Evolutionary conservation across 257 asterid genomes (phyloP), one percentile per base, ranked within the genome.

Genomic region (Petunia axillaris): DNA sequence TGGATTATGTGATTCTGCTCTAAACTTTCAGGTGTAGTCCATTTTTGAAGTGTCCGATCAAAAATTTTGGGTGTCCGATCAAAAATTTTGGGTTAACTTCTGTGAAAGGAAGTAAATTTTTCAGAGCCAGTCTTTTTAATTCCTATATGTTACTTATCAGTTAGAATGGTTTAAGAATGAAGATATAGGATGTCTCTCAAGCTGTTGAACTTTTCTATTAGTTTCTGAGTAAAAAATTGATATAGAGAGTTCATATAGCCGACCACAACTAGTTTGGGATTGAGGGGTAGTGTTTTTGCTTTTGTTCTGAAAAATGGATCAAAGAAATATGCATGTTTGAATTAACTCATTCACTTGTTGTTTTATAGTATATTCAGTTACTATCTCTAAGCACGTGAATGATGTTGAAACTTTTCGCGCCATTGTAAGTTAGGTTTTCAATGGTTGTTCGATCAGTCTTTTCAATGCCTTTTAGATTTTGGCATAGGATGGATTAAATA

Each of bases 161-260:
- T 63, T 63, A 63, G 44, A 63, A 63, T 37, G 68, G 15, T 63
- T 36, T 63, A 63, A 63, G 68, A 63, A 63, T 63, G 68, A 63
- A 63, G 44, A 63, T 37, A 35, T 63, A 63, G 16, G 68, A 36
- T 63, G 44, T 36, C 44, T 36, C 6, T 63, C 44, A 3, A 63
- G 68, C 68, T 63, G 15, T 37, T 13, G 41, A 63, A 63, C 37
- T 71, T 63, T 36, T 9, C 44, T 63, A 4, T 25, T 9, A 3
- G 14, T 36, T 36, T 63, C 44, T 2, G 16, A 63, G n/a, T 4
- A 63, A 37, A 3, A 9, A 37, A 9, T 63, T 63, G 10, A 63
- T 63, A 9, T 43, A 4, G 16, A 37, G 44, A 63, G 37, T 38
- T 63, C 8, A 10, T 63, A 63, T 36, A 63, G 13, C 44, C 68